These are phyloP conservation scores for Cucumis melo DNA, from an alignment of 306 rosid species.

Conservation along the genomic window DNA sequence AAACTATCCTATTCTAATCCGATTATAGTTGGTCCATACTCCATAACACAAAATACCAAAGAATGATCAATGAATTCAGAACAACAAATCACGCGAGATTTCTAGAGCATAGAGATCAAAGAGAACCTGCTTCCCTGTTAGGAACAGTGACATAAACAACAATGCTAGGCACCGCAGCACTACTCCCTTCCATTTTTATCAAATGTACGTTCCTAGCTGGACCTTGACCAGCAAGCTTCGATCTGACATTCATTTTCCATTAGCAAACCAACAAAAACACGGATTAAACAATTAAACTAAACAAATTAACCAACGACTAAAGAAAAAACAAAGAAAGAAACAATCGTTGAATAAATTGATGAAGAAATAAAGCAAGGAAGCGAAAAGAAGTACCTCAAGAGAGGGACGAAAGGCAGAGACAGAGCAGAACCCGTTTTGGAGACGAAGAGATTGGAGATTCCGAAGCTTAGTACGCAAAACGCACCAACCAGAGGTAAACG, in stretches of 20 bases:
- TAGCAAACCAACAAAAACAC: neutral
- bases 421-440: constrained; percentile 40
- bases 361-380: neutral
- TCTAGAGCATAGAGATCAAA: neutral
- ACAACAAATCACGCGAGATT: neutral
- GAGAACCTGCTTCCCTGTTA: constrained; percentile 69
- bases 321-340: neutral
- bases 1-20: neutral
- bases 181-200: constrained; percentile 48
- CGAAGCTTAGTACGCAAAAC: constrained; percentile 55
- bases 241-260: constrained; percentile 23
- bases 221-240: constrained; percentile 32
- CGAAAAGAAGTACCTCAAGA: constrained; percentile 24
- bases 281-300: neutral
- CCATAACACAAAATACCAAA: neutral
- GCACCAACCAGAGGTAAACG: constrained; percentile 75
- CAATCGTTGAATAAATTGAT: neutral
- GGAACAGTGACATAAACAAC: constrained; percentile 96
- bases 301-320: neutral
- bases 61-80: neutral
- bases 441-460: constrained; percentile 43
- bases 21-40: neutral
- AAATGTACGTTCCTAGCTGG: constrained; percentile 14
- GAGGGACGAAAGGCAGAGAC: constrained; percentile 30
- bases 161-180: constrained; percentile 62